Evolutionary conservation across 208 protist species (phyloP).

Genomic region (Trypanosomatidae sp.): DNA sequence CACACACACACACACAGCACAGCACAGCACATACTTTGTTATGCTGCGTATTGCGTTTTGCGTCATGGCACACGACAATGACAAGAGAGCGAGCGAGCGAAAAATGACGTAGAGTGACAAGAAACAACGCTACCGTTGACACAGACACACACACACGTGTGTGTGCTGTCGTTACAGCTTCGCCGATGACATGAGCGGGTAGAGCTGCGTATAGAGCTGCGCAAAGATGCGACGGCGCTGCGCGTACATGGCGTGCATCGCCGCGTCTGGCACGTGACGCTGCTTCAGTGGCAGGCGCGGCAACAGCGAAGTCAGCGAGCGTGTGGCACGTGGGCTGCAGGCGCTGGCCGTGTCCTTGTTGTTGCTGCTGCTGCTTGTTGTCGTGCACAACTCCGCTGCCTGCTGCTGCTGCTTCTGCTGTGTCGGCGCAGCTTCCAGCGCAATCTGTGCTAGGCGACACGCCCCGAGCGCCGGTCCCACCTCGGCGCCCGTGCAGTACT

Average conservation of each 20-base stretch:
- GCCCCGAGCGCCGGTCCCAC: conserved; percentile 48
- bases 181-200: conserved; percentile 34
- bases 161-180: conserved; percentile 17
- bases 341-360: too few relatives aligned
- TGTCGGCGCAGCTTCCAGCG: too few relatives aligned
- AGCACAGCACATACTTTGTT: too few relatives aligned
- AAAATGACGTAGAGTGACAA: neutral
- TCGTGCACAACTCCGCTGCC: too few relatives aligned
- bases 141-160: neutral
- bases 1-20: too few relatives aligned
- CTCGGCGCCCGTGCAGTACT: conserved; percentile 58
- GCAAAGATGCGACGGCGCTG: conserved; percentile 30
- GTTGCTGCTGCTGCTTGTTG: too few relatives aligned
- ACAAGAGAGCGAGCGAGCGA: neutral
- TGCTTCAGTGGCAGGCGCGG: conserved; percentile 32
- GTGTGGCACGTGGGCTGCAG: too few relatives aligned
- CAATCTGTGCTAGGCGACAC: conserved; percentile 53
- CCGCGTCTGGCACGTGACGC: conserved; percentile 36
- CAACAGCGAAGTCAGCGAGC: conserved; percentile 33
- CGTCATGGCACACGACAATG: too few relatives aligned
- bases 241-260: conserved; percentile 32
- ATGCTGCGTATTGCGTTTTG: too few relatives aligned
- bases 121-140: neutral
- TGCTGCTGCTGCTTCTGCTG: too few relatives aligned
- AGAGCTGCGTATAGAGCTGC: conserved; percentile 43